phyloP scores from a whole-genome alignment of 2,329 filamentous ascomycete genomes.

The Ophiostoma perfectum region DNA sequence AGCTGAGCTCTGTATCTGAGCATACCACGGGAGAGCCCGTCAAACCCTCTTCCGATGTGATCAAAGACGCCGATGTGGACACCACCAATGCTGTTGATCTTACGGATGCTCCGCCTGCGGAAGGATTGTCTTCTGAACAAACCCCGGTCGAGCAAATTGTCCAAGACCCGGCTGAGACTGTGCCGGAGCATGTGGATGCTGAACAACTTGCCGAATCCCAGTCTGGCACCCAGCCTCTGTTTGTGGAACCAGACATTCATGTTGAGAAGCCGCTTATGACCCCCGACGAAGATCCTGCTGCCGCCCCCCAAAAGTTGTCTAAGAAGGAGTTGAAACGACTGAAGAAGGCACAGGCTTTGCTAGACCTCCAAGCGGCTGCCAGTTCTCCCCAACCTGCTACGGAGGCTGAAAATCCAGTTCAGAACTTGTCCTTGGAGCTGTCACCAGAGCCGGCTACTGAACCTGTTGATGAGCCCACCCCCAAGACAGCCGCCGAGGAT shows the following conservation, averaged over 20 bases:
- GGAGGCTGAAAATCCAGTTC: too few relatives aligned
- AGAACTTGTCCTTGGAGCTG: too few relatives aligned
- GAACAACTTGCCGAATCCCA: not conserved
- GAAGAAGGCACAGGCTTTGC: constrained; percentile 6
- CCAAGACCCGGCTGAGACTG: not conserved
- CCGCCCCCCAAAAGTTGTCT: not conserved
- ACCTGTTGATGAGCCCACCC: not conserved
- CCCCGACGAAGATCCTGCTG: not conserved
- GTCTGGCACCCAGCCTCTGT: not conserved
- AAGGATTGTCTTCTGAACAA: not conserved
- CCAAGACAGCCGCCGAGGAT: not conserved
- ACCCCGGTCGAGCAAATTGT: not conserved
- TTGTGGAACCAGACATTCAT: not conserved
- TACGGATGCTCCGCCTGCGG: not conserved
- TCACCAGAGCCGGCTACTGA: not conserved
- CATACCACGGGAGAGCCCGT: not conserved
- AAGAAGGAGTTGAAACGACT: constrained; percentile 6
- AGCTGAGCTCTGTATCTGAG: not conserved
- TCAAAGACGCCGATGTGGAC: not conserved
- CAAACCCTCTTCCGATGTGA: not conserved
- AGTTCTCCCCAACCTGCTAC: not conserved
- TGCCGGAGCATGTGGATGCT: not conserved
- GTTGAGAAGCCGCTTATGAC: not conserved
- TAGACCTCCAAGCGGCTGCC: not conserved
- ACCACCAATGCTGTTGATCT: not conserved